These are phyloP conservation scores for Phytophthora quininea DNA, from an alignment of 352 stramenopile genomes.

Conservation along the genomic window DNA sequence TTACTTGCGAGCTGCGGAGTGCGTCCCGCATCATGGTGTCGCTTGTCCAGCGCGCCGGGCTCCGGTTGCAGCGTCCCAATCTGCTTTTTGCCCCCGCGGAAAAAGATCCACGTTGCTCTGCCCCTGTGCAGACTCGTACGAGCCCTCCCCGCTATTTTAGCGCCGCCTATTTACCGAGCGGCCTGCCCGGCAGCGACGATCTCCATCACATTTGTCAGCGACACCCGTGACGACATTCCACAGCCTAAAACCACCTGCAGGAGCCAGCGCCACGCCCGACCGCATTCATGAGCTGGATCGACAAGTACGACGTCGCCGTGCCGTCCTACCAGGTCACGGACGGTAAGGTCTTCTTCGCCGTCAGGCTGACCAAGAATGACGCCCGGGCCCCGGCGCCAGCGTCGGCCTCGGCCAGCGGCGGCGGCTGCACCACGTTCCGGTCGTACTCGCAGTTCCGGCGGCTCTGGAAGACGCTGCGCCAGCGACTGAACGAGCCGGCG, in stretches of 20 bases:
- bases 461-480: slow-evolving; percentile 51
- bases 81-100: slow-evolving; percentile 22
- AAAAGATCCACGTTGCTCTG: slow-evolving; percentile 25
- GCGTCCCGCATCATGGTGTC: slow-evolving; percentile 3
- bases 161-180: slow-evolving; percentile 9
- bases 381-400: slow-evolving; percentile 21
- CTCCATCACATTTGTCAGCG: background rate
- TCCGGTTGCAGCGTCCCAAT: slow-evolving; percentile 10
- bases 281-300: slow-evolving; percentile 40
- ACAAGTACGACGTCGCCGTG: slow-evolving; percentile 38
- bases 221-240: background rate
- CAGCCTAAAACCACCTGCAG: background rate
- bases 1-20: background rate
- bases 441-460: slow-evolving; percentile 70
- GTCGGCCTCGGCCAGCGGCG: slow-evolving; percentile 19
- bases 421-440: slow-evolving; percentile 39
- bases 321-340: slow-evolving; percentile 39
- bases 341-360: slow-evolving; percentile 35
- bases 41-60: background rate
- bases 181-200: background rate
- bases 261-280: background rate
- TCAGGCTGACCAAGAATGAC: slow-evolving; percentile 38
- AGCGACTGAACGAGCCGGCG: slow-evolving; percentile 18
- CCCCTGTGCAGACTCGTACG: slow-evolving; percentile 26
- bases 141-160: slow-evolving; percentile 14